phyloP scores from a whole-genome alignment of 108 stramenopile genomes.

The Cyclotella baltica region DNA sequence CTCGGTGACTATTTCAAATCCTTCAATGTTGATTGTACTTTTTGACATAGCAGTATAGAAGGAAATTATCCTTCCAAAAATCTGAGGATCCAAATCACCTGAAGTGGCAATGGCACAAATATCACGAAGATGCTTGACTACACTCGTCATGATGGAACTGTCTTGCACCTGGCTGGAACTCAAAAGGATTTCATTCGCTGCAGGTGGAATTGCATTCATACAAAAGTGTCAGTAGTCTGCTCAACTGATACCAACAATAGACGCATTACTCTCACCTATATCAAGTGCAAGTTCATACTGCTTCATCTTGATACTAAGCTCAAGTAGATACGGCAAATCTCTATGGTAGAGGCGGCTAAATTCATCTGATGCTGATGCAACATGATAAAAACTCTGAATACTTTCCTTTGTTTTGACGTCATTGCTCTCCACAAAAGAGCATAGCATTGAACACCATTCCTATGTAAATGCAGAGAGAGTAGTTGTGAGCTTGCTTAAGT shows the following conservation, averaged over 20 bases:
- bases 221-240: background rate
- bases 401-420: slow-evolving; percentile 5
- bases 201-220: background rate
- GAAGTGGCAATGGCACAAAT: slow-evolving; percentile 39
- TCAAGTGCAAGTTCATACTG: slow-evolving; percentile 70
- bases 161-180: slow-evolving; percentile 27
- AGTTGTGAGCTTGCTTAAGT: background rate
- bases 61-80: slow-evolving; percentile 49
- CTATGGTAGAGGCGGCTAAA: slow-evolving; percentile 63
- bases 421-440: slow-evolving; percentile 27
- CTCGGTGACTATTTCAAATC: slow-evolving; percentile 40
- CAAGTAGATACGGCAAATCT: slow-evolving; percentile 70
- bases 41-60: slow-evolving; percentile 54
- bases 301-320: slow-evolving; percentile 61
- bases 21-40: background rate
- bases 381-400: slow-evolving; percentile 54
- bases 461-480: slow-evolving; percentile 12
- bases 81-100: slow-evolving; percentile 40
- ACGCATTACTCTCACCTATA: slow-evolving; percentile 51
- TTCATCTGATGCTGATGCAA: slow-evolving; percentile 65
- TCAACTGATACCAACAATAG: background rate
- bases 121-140: slow-evolving; percentile 46
- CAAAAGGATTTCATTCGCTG: slow-evolving; percentile 53
- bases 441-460: slow-evolving; percentile 81
- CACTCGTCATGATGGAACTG: slow-evolving; percentile 20